These are phyloP conservation scores for Pseudogymnoascus sp. DNA, from an alignment of 2,329 filamentous ascomycete genomes.

Conservation along the genomic window DNA sequence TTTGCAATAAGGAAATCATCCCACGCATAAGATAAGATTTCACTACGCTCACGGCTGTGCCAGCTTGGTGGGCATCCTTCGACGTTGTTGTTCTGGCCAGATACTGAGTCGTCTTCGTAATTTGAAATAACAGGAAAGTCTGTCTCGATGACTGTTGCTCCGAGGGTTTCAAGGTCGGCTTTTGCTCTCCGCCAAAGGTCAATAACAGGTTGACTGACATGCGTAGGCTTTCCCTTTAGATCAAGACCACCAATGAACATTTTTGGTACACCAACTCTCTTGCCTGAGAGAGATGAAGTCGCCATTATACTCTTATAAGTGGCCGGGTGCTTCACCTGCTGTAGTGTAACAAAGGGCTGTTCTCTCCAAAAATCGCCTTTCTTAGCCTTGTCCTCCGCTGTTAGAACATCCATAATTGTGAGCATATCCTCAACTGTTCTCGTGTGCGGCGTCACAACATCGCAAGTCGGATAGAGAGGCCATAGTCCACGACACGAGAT, in stretches of 20 bases:
- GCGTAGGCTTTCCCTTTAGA: slow-evolving; percentile 12
- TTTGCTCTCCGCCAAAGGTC: slow-evolving; percentile 31
- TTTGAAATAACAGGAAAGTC: slow-evolving; percentile 31
- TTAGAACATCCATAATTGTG: slow-evolving; percentile 43
- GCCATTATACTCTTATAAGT: slow-evolving; percentile 32
- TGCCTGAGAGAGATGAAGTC: slow-evolving; percentile 34
- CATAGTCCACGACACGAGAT: slow-evolving; percentile 48
- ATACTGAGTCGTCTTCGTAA: slow-evolving; percentile 21
- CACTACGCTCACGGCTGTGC: slow-evolving; percentile 14
- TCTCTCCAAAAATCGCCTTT: slow-evolving; percentile 50
- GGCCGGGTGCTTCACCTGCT: slow-evolving; percentile 29
- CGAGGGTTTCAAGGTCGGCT: slow-evolving; percentile 26
- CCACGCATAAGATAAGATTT: slow-evolving; percentile 17
- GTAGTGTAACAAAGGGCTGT: slow-evolving; percentile 41
- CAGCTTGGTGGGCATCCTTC: slow-evolving; percentile 1
- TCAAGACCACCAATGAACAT: slow-evolving; percentile 41
- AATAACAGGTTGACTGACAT: slow-evolving; percentile 34
- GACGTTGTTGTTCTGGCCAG: not conserved
- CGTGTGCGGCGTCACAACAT: slow-evolving; percentile 49
- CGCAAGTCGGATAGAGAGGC: slow-evolving; percentile 51
- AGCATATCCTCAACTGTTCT: slow-evolving; percentile 46
- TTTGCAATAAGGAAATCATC: slow-evolving; percentile 18
- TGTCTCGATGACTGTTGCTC: slow-evolving; percentile 31
- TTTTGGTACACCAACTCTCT: slow-evolving; percentile 43
- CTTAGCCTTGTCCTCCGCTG: slow-evolving; percentile 36